These are phyloP conservation scores for Apiospora phragmitis DNA, from an alignment of 2,329 filamentous ascomycete species.

Conservation along the genomic window DNA sequence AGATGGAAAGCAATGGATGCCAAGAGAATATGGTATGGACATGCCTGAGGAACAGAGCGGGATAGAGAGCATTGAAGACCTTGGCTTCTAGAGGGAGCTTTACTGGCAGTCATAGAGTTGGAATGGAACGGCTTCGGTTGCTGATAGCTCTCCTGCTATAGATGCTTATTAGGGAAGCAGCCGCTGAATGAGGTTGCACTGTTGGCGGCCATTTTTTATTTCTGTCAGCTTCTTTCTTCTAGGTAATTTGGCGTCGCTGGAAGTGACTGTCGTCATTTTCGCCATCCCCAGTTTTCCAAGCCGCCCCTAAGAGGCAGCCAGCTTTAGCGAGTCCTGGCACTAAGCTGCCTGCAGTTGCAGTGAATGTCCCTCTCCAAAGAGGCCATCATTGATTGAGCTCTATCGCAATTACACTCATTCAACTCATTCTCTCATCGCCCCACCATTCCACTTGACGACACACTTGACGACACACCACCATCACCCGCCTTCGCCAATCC, in stretches of 20 bases:
- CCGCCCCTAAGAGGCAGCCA: neutral
- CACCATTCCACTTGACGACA: neutral
- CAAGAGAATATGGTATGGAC: constrained; percentile 9
- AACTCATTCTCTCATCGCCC: neutral
- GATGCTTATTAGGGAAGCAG: neutral
- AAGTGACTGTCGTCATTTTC: neutral
- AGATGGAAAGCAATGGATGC: constrained; percentile 15
- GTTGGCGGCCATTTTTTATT: neutral
- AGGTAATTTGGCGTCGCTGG: neutral
- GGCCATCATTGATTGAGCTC: neutral
- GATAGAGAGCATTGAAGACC: neutral
- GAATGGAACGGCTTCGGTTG: neutral
- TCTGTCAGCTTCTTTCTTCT: neutral
- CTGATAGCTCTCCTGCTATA: neutral
- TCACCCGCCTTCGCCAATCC: neutral
- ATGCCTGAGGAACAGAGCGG: neutral
- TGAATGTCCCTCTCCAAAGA: neutral
- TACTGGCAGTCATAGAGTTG: neutral
- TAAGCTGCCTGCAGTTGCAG: neutral
- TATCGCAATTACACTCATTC: neutral
- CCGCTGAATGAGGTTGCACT: neutral
- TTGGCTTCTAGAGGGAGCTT: neutral
- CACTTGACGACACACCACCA: neutral
- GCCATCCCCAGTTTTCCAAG: neutral
- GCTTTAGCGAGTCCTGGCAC: neutral